Percentiles rank a stretch among this genome's conserved stretches.
Conservation (phyloP, 495 filamentous ascomycete genomes). For the Ascobolus immersus region DNA sequence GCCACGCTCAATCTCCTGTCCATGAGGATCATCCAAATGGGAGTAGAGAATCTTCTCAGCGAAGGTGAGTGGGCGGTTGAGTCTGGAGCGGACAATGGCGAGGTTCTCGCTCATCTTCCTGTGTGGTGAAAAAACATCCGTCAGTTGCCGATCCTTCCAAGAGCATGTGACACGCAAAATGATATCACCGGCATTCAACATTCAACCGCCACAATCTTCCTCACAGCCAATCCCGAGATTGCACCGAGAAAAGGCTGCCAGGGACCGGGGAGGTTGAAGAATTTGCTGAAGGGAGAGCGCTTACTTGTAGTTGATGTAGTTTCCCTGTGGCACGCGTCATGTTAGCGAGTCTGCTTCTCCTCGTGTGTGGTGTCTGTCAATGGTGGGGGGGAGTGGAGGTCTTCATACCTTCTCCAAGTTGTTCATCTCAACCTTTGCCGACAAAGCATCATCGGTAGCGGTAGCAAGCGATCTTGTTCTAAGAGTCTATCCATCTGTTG, state of each 20-base stretch:
- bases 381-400: constrained; percentile 6
- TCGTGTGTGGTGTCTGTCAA: constrained; percentile 4
- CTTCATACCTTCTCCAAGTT: constrained; percentile 38
- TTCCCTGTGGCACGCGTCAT: constrained; percentile 23
- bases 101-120: constrained; percentile 99
- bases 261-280: no score
- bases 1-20: constrained; percentile 65
- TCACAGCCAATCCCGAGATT: no score
- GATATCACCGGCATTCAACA: no score
- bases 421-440: constrained; percentile 61
- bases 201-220: no score
- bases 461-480: no score
- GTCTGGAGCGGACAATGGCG: constrained; percentile 54
- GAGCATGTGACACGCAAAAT: no score
- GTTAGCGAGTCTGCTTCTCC: neutral
- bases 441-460: constrained; percentile 35
- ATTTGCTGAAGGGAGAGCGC: constrained; percentile 9
- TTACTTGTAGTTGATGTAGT: constrained; percentile 60
- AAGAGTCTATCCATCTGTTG: no score
- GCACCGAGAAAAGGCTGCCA: no score
- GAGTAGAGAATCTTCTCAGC: constrained; percentile 97
- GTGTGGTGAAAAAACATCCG: no score
- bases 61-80: constrained; percentile 78
- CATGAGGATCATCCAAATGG: constrained; percentile 67
- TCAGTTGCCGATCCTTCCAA: no score